Evolutionary conservation across 495 filamentous ascomycete species (phyloP).

Genomic region (Apodospora peruviana): DNA sequence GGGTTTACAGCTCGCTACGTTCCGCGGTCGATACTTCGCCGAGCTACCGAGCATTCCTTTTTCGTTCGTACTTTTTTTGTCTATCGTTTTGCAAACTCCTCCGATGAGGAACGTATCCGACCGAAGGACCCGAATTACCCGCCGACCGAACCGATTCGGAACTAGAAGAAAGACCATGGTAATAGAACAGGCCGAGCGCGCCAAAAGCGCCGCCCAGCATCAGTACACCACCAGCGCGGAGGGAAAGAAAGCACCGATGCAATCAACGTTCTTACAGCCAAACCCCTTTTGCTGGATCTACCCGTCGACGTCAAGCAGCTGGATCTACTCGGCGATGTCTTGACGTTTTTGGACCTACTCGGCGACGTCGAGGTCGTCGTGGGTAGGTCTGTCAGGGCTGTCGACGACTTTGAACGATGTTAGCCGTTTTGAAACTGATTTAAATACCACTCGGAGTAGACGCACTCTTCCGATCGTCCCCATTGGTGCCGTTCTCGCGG

Average conservation of each 20-base stretch:
- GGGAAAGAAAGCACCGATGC: conserved; percentile 4
- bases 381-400: conserved; percentile 67
- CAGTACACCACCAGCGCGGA: conserved; percentile 8
- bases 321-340: neutral
- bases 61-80: too few species aligned
- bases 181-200: too few species aligned
- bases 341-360: conserved; percentile 51
- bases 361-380: conserved; percentile 96
- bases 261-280: conserved; percentile 25
- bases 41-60: too few species aligned
- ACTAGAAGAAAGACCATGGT: conserved; percentile 22
- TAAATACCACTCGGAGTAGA: neutral
- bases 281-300: too few species aligned
- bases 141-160: conserved; percentile 26
- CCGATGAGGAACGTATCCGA: neutral
- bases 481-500: conserved; percentile 63
- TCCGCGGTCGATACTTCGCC: too few species aligned
- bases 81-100: too few species aligned
- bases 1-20: too few species aligned
- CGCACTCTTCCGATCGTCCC: conserved; percentile 87
- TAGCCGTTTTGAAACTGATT: neutral
- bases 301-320: too few species aligned
- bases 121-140: neutral
- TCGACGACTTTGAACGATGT: conserved; percentile 49
- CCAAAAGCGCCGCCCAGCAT: neutral